Evolutionary conservation across 352 stramenopile species (phyloP).

Genomic region (Phytophthora europaea): DNA sequence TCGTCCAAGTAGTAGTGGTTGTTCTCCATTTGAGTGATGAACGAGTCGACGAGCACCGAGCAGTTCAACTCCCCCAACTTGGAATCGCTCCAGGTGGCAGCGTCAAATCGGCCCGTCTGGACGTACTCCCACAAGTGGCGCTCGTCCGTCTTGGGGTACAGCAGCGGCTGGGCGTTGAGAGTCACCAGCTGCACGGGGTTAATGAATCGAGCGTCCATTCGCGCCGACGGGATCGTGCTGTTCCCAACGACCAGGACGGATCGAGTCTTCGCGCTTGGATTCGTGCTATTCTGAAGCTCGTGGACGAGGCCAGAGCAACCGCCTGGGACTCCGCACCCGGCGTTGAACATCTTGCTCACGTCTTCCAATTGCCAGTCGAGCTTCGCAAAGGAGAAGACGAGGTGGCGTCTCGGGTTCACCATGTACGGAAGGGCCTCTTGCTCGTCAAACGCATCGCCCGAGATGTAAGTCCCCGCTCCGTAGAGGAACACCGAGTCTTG

Average conservation of each 20-base stretch:
- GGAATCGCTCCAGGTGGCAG: conserved; percentile 12
- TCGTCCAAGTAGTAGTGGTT: conserved; percentile 62
- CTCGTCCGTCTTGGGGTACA: conserved; percentile 25
- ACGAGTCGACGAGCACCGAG: conserved; percentile 60
- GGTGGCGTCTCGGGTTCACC: conserved; percentile 38
- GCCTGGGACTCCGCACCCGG: conserved; percentile 29
- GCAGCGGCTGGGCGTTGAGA: conserved; percentile 29
- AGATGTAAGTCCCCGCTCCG: conserved; percentile 40
- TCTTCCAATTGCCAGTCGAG: conserved; percentile 44
- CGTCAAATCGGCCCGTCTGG: conserved; percentile 25
- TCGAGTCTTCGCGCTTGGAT: conserved; percentile 6
- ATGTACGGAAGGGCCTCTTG: conserved; percentile 26
- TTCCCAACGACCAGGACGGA: conserved; percentile 36
- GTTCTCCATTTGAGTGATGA: conserved; percentile 46
- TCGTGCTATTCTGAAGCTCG: conserved; percentile 28
- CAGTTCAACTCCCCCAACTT: conserved; percentile 39
- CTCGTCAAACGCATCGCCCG: conserved; percentile 31
- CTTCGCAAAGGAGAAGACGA: conserved; percentile 51
- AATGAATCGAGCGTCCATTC: conserved; percentile 29
- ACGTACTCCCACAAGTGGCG: conserved; percentile 37
- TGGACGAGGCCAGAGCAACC: conserved; percentile 43
- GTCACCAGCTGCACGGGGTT: conserved; percentile 38
- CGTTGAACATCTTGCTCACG: conserved; percentile 43
- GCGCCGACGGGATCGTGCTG: conserved; percentile 26
- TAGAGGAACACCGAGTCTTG: conserved; percentile 51